Evolutionary conservation across 2,329 filamentous ascomycete genomes (phyloP).

Genomic region (Fusarium keratoplasticum): DNA sequence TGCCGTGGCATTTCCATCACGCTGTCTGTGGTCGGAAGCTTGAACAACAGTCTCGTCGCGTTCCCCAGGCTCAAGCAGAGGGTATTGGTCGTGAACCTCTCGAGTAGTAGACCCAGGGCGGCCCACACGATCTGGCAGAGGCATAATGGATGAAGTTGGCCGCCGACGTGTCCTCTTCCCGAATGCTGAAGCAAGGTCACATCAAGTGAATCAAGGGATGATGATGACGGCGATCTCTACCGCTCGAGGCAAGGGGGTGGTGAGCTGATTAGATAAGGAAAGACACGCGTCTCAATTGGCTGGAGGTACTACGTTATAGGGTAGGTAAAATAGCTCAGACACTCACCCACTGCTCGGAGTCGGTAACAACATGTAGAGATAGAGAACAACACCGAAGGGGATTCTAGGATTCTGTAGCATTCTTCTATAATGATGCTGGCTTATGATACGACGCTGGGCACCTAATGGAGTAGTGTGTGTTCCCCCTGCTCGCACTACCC

Average conservation of each 20-base stretch:
- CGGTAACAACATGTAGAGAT: background rate
- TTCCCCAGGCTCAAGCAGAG: constrained; percentile 20
- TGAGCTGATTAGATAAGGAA: background rate
- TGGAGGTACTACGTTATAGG: background rate
- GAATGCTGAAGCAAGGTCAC: background rate
- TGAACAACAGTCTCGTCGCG: background rate
- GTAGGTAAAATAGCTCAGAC: background rate
- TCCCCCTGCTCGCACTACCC: too few relatives aligned
- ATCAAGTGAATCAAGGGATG: background rate
- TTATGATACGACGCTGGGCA: background rate
- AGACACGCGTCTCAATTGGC: background rate
- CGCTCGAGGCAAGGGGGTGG: background rate
- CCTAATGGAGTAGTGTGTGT: too few relatives aligned
- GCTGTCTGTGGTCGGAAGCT: background rate
- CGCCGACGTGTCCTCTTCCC: background rate
- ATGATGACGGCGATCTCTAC: background rate
- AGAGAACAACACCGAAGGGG: background rate
- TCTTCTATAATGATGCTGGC: background rate
- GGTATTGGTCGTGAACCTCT: background rate
- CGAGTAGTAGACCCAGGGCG: background rate
- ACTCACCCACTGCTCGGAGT: background rate
- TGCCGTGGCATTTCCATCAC: background rate
- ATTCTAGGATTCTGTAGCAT: background rate
- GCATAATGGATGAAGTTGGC: background rate
- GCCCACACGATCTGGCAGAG: background rate